Evolutionary conservation across 495 filamentous ascomycete species (phyloP).

Genomic region (Trichoderma reesei): DNA sequence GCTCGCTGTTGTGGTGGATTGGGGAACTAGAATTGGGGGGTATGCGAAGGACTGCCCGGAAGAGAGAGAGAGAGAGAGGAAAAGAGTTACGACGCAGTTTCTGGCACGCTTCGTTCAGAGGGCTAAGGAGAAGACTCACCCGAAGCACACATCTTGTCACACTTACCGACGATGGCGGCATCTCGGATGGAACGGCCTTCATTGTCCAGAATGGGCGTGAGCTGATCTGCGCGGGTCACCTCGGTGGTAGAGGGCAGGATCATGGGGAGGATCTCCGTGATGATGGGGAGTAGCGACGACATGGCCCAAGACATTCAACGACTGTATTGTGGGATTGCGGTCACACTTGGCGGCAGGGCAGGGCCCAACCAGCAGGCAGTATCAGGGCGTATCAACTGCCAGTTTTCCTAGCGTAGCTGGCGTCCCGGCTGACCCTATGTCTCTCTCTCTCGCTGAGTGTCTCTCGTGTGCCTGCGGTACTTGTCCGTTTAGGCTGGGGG

Average conservation of each 20-base stretch:
- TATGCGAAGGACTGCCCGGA: conserved; percentile 31
- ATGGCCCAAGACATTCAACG: conserved; percentile 19
- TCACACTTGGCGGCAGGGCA: conserved; percentile 5
- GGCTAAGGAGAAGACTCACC: conserved; percentile 23
- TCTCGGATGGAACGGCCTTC: conserved; percentile 15
- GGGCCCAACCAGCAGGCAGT: not conserved
- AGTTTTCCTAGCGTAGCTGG: not conserved
- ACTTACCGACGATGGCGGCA: conserved; percentile 48
- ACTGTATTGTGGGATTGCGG: not conserved
- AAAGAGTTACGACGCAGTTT: conserved; percentile 10
- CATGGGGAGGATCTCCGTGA: conserved; percentile 42
- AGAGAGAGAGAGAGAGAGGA: conserved; percentile 1
- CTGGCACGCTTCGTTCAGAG: conserved; percentile 3
- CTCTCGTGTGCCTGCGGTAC: not conserved
- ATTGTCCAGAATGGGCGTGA: conserved; percentile 20
- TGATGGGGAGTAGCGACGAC: conserved; percentile 37
- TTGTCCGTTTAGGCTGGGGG: conserved; percentile 1
- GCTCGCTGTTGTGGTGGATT: conserved; percentile 38
- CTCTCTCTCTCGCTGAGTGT: not conserved
- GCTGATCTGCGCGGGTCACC: conserved; percentile 33
- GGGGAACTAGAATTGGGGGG: conserved; percentile 31
- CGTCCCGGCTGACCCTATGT: not conserved
- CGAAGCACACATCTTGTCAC: conserved; percentile 47
- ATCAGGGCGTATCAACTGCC: not conserved
- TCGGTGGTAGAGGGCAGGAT: conserved; percentile 36